Evolutionary conservation across 345 rosid species (phyloP), one percentile per base, ranked within the genome.

Genomic region (Boechera retrofracta): DNA sequence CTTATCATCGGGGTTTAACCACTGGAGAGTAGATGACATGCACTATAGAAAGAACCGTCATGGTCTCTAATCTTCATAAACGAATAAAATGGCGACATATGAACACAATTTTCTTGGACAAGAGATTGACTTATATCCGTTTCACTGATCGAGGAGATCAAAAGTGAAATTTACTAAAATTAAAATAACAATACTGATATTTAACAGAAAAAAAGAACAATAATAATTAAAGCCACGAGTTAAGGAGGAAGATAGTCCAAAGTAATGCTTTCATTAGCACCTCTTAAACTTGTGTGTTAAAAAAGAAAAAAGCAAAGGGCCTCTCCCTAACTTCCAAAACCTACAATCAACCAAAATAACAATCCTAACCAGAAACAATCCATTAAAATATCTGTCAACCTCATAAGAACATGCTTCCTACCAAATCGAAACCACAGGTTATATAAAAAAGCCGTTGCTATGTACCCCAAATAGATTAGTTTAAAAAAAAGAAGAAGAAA

Each of bases 381-480:
- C 36, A 47, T 58, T 59, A 59, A 18, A 2, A 58, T 33, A 42
- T 69, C 29, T 69, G 54, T 13, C 12, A 31, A 57, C 13, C 18
- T 56, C 16, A 28, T 9, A 13, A 58, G 4, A 58, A 8, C 26
- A 58, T 35, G 12, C 10, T 47, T 32, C 18, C 47, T 59, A 60
- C 24, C 28, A 48, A 72, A 49, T 9, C 24, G 0, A 71, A 60
- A 72, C 76, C 64, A 53, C 44, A 73, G 35, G 63, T 72, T 62
- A 62, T 29, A 61, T 47, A 16, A 16, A 16, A 32, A 12, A 32
- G 16, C 16, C 4, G 35, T 28, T 38, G 13, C 56, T 42, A 65
- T 42, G 57, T 74, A 54, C 71, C 5, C 71, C 54, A 18, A 73
- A 42, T 59, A n/a, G 65, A 44, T 57, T 42, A 42, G 65, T 42